A percentile compares a stretch with the other conserved stretches of the same genome.
Evolutionary conservation across 805 yeast genomes (phyloP).

Genomic region (Lipomyces chichibuensis): DNA sequence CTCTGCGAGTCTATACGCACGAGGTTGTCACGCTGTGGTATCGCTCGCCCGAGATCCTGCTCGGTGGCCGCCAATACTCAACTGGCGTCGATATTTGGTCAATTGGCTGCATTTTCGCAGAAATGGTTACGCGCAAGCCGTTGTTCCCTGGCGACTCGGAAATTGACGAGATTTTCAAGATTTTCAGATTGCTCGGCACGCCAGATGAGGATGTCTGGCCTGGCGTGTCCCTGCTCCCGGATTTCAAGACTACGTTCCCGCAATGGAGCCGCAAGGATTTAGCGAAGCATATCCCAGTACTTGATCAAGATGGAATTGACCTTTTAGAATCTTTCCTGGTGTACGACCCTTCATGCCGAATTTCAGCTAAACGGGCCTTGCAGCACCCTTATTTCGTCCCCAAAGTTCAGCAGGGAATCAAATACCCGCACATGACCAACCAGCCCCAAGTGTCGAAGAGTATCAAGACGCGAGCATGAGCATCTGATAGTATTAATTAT

Average conservation of each 20-base stretch:
- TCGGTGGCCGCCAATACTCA: slow-evolving; percentile 96
- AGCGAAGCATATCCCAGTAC: slow-evolving; percentile 68
- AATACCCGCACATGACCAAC: slow-evolving; percentile 8
- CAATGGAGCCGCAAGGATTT: slow-evolving; percentile 80
- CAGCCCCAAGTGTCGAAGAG: slow-evolving; percentile 13
- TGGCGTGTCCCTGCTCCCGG: slow-evolving; percentile 86
- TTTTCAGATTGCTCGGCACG: slow-evolving; percentile 89
- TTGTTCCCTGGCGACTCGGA: slow-evolving; percentile 97
- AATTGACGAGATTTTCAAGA: slow-evolving; percentile 93
- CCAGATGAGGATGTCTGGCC: slow-evolving; percentile 96
- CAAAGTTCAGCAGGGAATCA: slow-evolving; percentile 10
- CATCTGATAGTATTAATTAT: neutral
- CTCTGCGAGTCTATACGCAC: slow-evolving; percentile 93
- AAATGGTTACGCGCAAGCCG: slow-evolving; percentile 95
- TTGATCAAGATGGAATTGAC: slow-evolving; percentile 84
- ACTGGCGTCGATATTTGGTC: slow-evolving; percentile 99
- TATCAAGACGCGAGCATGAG: slow-evolving; percentile 9
- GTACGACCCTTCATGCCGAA: slow-evolving; percentile 91
- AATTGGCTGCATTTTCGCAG: slow-evolving; percentile 96
- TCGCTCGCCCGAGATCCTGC: slow-evolving; percentile 90
- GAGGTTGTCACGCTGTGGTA: slow-evolving; percentile 99
- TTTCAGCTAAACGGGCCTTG: slow-evolving; percentile 92
- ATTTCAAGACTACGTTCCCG: slow-evolving; percentile 90
- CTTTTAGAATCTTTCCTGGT: slow-evolving; percentile 75
- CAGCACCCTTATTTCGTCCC: slow-evolving; percentile 76